Evolutionary conservation across 148 eudicot species (phyloP).

Genomic region (Dysphania ambrosioides): DNA sequence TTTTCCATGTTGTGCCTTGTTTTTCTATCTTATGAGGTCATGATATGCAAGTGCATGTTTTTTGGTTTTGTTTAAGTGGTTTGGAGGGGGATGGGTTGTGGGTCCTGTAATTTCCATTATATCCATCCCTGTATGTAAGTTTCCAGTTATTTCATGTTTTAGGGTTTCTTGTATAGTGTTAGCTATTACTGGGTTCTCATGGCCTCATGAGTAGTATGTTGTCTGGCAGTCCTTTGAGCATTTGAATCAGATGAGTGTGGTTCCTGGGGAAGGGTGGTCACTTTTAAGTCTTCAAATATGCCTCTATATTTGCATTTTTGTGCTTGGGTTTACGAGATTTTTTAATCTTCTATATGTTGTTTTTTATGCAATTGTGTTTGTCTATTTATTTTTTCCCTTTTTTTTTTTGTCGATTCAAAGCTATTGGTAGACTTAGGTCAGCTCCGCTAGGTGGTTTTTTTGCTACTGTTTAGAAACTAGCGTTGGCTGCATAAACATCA

Average conservation of each 20-base stretch:
- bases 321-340: not conserved
- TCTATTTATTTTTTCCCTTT: not conserved
- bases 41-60: not conserved
- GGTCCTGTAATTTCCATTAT: not conserved
- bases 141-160: not conserved
- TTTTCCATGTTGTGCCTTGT: slow-evolving; percentile 1
- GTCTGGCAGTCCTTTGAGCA: not conserved
- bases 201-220: not conserved
- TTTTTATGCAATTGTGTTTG: not conserved
- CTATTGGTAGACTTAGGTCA: not conserved
- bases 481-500: not conserved
- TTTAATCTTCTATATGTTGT: not conserved
- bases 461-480: not conserved
- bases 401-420: not conserved
- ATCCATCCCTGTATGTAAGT: not conserved
- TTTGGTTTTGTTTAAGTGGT: not conserved
- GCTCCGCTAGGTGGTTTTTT: not conserved
- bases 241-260: not conserved
- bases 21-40: not conserved
- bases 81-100: not conserved
- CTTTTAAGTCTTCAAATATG: not conserved
- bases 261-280: not conserved
- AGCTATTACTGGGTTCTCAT: not conserved
- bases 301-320: not conserved
- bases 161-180: not conserved